These are phyloP conservation scores for Porcisia deanei DNA, from an alignment of 208 protist species.

Conservation along the genomic window DNA sequence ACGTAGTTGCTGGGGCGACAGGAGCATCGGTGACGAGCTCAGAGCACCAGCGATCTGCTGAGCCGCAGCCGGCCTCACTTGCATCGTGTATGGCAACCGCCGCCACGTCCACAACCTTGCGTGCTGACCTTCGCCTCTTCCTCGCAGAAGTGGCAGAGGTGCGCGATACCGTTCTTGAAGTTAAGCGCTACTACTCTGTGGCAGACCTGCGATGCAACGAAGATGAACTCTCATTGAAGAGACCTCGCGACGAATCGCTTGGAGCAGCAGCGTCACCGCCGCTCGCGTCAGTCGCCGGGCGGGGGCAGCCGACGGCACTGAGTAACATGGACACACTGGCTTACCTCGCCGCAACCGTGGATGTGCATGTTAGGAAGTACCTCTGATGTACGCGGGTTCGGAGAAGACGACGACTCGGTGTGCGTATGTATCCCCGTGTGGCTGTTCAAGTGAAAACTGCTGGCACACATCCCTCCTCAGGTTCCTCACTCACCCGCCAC, in stretches of 20 bases:
- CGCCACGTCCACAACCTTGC: background rate
- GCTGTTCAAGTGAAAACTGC: background rate
- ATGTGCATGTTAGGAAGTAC: background rate
- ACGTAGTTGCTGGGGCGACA: background rate
- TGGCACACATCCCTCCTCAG: background rate
- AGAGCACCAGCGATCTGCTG: background rate
- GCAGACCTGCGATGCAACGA: background rate
- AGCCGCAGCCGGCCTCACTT: constrained; percentile 1
- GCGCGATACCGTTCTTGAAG: constrained; percentile 11
- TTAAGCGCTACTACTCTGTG: background rate
- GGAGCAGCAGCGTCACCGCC: background rate
- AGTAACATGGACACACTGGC: constrained; percentile 2
- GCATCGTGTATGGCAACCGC: background rate
- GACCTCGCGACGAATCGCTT: background rate
- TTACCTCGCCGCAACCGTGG: constrained; percentile 7
- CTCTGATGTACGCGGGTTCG: background rate
- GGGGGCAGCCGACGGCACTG: background rate
- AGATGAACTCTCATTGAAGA: background rate
- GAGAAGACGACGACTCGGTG: background rate
- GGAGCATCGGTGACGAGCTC: background rate
- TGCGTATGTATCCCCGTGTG: background rate
- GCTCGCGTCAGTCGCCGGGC: background rate
- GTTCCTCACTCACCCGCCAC: too few species aligned
- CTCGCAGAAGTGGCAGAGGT: constrained; percentile 33
- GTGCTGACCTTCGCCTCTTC: constrained; percentile 26